Percentiles rank a stretch among this genome's conserved stretches.
These are phyloP conservation scores for Xylaria grammica DNA, from an alignment of 495 filamentous ascomycete species.

Conservation along the genomic window DNA sequence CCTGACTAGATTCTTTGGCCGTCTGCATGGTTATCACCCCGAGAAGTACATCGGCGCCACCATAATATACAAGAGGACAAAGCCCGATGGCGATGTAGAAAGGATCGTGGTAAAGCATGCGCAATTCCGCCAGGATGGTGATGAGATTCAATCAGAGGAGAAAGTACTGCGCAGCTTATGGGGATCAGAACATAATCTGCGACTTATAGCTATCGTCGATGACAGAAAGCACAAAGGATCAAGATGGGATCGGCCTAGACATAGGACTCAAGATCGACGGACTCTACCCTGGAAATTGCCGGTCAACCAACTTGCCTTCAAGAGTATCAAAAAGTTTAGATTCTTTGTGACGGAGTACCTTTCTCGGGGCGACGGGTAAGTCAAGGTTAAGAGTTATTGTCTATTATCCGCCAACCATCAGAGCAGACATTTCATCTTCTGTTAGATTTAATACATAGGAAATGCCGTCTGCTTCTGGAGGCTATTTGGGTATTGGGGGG, in stretches of 20 bases:
- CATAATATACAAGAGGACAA: neutral
- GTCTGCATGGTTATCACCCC: neutral
- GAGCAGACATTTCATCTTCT: no score
- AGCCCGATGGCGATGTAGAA: neutral
- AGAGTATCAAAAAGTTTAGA: neutral
- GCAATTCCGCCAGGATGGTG: neutral
- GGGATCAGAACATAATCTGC: constrained; percentile 8
- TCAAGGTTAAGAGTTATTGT: neutral
- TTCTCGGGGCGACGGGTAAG: constrained; percentile 2
- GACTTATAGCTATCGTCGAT: neutral
- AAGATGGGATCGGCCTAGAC: neutral
- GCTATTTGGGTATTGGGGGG: neutral
- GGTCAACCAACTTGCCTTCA: neutral
- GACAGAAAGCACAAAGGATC: neutral
- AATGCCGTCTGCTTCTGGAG: no score
- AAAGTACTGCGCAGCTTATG: neutral
- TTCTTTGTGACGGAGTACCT: constrained; percentile 15
- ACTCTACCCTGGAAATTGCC: constrained; percentile 8
- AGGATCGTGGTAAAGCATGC: constrained; percentile 7
- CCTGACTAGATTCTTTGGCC: neutral
- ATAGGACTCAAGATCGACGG: neutral
- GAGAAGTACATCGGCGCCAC: neutral
- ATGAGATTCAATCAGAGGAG: neutral
- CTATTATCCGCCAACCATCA: neutral
- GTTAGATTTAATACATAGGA: no score